Percentiles rank a stretch among this genome's conserved stretches.
These are phyloP conservation scores for Erodium moschatum DNA, from an alignment of 441 rosid genomes.

Conservation along the genomic window DNA sequence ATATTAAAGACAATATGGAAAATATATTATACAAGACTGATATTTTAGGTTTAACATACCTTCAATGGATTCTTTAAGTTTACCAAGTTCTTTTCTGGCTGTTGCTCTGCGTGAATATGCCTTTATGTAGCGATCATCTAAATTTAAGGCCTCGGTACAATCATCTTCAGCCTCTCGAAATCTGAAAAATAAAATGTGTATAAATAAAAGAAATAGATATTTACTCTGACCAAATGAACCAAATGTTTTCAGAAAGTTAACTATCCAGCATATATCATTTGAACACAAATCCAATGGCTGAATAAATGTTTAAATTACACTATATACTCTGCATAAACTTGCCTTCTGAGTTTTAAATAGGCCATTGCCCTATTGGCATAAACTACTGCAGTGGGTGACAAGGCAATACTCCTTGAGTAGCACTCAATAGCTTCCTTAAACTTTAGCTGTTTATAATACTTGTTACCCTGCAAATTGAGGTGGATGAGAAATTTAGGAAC, in stretches of 20 bases:
- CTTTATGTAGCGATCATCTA: constrained; percentile 80
- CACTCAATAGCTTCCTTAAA: constrained; percentile 77
- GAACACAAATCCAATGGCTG: not conserved
- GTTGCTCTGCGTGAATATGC: constrained; percentile 91
- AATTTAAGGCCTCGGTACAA: constrained; percentile 82
- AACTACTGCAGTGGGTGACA: constrained; percentile 76
- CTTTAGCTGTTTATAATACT: constrained; percentile 73
- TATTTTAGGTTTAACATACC: constrained; percentile 31
- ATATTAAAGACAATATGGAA: constrained; percentile 20
- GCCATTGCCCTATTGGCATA: constrained; percentile 95
- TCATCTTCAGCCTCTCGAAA: constrained; percentile 80
- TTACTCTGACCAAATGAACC: not conserved
- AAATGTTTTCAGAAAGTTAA: not conserved
- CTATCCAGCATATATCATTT: not conserved
- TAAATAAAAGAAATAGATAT: constrained; percentile 2
- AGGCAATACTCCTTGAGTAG: constrained; percentile 82
- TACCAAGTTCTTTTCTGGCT: constrained; percentile 68
- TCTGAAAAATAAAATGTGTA: constrained; percentile 26
- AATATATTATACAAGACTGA: constrained; percentile 6
- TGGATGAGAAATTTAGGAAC: constrained; percentile 9
- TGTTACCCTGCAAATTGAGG: constrained; percentile 53
- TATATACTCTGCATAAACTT: constrained; percentile 13
- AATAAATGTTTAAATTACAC: not conserved
- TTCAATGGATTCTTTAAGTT: constrained; percentile 64
- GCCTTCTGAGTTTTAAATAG: constrained; percentile 73